Percentiles rank a stretch among this genome's conserved stretches.
Evolutionary conservation across 495 filamentous ascomycete genomes (phyloP).

Genomic region (Hypoxylon subgilvum): DNA sequence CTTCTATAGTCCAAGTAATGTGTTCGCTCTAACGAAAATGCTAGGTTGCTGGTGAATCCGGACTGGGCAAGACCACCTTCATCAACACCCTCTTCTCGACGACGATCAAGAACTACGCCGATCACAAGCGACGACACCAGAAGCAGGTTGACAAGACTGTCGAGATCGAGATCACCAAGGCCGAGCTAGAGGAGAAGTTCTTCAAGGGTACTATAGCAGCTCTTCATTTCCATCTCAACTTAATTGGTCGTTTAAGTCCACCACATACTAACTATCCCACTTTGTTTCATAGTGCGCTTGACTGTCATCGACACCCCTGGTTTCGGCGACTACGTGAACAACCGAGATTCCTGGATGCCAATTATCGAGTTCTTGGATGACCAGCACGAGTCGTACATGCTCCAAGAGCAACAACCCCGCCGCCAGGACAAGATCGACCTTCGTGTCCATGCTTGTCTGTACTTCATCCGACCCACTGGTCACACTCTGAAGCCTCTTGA

Average conservation of each 20-base stretch:
- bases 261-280: slow-evolving; percentile 17
- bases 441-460: slow-evolving; percentile 96
- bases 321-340: slow-evolving; percentile 99
- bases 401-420: slow-evolving; percentile 98
- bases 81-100: slow-evolving; percentile 99
- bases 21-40: slow-evolving; percentile 43
- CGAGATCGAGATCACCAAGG: slow-evolving; percentile 99
- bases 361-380: slow-evolving; percentile 99
- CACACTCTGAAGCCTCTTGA: slow-evolving; percentile 98
- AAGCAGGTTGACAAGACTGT: slow-evolving; percentile 99
- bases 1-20: background rate
- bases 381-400: slow-evolving; percentile 99
- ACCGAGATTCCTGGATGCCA: slow-evolving; percentile 98
- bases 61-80: slow-evolving; percentile 98
- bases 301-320: slow-evolving; percentile 99
- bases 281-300: slow-evolving; percentile 76
- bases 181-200: slow-evolving; percentile 99
- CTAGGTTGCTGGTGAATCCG: slow-evolving; percentile 97
- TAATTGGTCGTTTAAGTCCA: background rate
- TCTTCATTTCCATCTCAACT: slow-evolving; percentile 1
- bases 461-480: slow-evolving; percentile 98
- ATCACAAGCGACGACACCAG: slow-evolving; percentile 96
- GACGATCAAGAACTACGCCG: slow-evolving; percentile 99
- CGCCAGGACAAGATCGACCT: slow-evolving; percentile 98
- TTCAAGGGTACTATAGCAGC: slow-evolving; percentile 95